phyloP scores from a whole-genome alignment of 2,329 filamentous ascomycete genomes.

The Gaeumannomyces sp. region DNA sequence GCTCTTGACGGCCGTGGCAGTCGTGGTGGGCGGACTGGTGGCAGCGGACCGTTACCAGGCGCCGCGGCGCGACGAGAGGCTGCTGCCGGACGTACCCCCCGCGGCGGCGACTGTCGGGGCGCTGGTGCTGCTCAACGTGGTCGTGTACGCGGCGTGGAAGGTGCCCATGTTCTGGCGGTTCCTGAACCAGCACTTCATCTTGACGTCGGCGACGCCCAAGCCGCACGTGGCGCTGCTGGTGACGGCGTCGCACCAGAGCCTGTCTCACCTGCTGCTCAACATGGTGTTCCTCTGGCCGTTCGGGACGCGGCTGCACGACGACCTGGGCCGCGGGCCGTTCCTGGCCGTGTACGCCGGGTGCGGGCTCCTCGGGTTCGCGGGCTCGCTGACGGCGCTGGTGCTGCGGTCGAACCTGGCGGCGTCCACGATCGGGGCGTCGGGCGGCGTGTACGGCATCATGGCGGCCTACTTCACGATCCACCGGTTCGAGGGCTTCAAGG shows the following conservation, averaged over 20 bases:
- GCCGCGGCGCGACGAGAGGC: slow-evolving; percentile 36
- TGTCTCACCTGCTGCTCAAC: slow-evolving; percentile 58
- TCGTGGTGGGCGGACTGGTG: slow-evolving; percentile 43
- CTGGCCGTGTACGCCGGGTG: slow-evolving; percentile 58
- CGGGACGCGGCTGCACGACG: slow-evolving; percentile 61
- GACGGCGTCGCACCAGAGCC: slow-evolving; percentile 61
- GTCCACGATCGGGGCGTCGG: slow-evolving; percentile 61
- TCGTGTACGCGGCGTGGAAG: slow-evolving; percentile 54
- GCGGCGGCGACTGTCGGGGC: slow-evolving; percentile 57
- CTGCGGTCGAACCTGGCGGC: slow-evolving; percentile 37
- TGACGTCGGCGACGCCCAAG: slow-evolving; percentile 58
- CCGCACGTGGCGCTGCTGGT: slow-evolving; percentile 56
- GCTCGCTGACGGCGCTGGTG: slow-evolving; percentile 47
- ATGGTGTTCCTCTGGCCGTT: slow-evolving; percentile 60
- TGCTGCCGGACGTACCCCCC: slow-evolving; percentile 56
- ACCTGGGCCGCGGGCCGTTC: slow-evolving; percentile 63
- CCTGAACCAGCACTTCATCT: slow-evolving; percentile 63
- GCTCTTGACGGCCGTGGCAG: slow-evolving; percentile 36
- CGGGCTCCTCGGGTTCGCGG: slow-evolving; percentile 52
- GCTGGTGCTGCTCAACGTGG: slow-evolving; percentile 54
- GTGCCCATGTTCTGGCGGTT: slow-evolving; percentile 58
- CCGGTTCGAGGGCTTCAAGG: slow-evolving; percentile 47
- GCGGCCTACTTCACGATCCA: slow-evolving; percentile 58
- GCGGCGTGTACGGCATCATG: slow-evolving; percentile 54
- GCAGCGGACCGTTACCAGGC: slow-evolving; percentile 40